Base-by-base conservation (phyloP, 2,329 filamentous ascomycete genomes). In the Beauveria rudraprayagi region DNA sequence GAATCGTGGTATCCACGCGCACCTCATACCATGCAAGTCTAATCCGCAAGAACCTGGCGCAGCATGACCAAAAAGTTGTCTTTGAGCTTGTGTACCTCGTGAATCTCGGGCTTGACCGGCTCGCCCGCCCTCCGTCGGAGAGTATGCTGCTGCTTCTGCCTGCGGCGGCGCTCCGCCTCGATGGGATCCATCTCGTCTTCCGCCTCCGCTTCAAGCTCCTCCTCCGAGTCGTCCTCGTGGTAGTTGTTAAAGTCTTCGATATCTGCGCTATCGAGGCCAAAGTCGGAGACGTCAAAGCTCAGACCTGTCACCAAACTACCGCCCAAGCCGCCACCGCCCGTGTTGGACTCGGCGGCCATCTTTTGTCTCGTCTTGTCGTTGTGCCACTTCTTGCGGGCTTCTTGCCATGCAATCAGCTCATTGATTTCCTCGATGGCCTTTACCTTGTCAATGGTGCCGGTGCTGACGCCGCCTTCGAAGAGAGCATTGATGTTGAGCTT, bases 311-410 rank as follows among this genome's bases (percentile, higher is more conserved):
- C 73, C 61, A 81, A 73, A 28, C 80, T 79, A 19, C 76, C 74
- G 56, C 76, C 78, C 10, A 72, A 71, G 43, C 78, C 77, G 6
- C 80, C 79, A 28, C 28, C 56, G 37, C 37, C 56, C 24, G 46
- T 34, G 24, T 48, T 30, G 34, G 56, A 59, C 69, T 93, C 92
- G 2, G 91, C 92, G 0, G 94, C 94, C 94, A 99, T 97, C 81
- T 99, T 99, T 77, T 97, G 94, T 59, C 92, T 81, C 9, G 94
- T 99, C 81, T 99, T 99, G 76, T 96, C 91, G 63, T 93, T 87
- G 72, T 99, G 94, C 94, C 94, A 99, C 76, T 93, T 93, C 81
- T 99, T 97, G 60, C 94, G 82, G 47, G 91, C 90, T 71, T 92
- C 91, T 73, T 99, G 94, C 94, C 94, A 99, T 53, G 87, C 81